Evolutionary conservation across 768 basidiomycete genomes (phyloP).

Genomic region (Collybia nuda): DNA sequence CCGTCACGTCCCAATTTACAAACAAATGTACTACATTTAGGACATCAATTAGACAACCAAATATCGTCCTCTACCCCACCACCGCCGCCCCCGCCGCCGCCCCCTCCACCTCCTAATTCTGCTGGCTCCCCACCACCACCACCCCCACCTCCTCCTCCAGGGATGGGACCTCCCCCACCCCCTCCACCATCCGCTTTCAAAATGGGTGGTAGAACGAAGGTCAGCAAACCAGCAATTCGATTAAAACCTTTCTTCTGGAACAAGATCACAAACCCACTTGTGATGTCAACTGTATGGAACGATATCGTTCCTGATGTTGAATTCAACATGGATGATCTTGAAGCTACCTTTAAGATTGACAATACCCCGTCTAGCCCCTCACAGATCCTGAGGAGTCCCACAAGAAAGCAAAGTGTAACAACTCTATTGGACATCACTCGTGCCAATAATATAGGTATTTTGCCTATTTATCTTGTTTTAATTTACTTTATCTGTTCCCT

Average conservation of each 20-base stretch:
- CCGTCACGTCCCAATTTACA: slow-evolving; percentile 8
- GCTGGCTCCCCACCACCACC: slow-evolving; percentile 19
- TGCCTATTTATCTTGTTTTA: background rate
- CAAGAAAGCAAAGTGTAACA: slow-evolving; percentile 60
- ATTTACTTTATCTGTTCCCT: slow-evolving; percentile 5
- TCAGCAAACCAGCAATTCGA: slow-evolving; percentile 49
- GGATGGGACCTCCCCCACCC: slow-evolving; percentile 35
- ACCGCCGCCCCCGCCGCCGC: slow-evolving; percentile 21
- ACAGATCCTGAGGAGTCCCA: slow-evolving; percentile 32
- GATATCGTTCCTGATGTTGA: slow-evolving; percentile 42
- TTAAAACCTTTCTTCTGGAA: slow-evolving; percentile 92
- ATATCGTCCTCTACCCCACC: slow-evolving; percentile 12
- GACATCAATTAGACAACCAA: no score
- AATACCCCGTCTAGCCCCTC: slow-evolving; percentile 40
- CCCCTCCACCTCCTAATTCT: slow-evolving; percentile 19
- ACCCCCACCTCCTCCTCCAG: slow-evolving; percentile 23
- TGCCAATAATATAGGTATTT: slow-evolving; percentile 80
- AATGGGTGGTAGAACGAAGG: slow-evolving; percentile 28
- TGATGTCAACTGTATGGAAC: slow-evolving; percentile 67
- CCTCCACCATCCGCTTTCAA: slow-evolving; percentile 38
- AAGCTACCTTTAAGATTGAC: slow-evolving; percentile 69
- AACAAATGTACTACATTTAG: slow-evolving; percentile 7
- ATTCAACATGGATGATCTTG: slow-evolving; percentile 70
- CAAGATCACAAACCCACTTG: slow-evolving; percentile 53
- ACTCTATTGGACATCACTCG: slow-evolving; percentile 79